Percentiles rank a stretch among this genome's conserved stretches.
phyloP scores from a whole-genome alignment of 805 yeast species.

The Wickerhamiella occidentalis region DNA sequence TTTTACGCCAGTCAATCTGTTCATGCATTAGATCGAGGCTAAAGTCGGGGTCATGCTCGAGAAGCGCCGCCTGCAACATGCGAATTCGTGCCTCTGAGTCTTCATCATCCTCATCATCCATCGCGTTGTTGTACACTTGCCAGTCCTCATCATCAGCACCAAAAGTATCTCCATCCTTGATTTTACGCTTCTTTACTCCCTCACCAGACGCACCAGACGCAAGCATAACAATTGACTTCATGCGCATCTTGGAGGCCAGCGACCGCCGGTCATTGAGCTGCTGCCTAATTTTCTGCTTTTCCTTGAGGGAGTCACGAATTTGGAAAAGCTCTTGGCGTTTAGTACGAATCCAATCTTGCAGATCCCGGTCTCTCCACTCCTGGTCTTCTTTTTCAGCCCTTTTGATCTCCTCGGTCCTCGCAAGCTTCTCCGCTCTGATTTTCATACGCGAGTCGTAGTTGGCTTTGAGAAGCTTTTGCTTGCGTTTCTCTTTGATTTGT shows the following conservation, averaged over 20 bases:
- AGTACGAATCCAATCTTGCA: slow-evolving; percentile 66
- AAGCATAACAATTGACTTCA: slow-evolving; percentile 79
- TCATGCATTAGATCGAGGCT: slow-evolving; percentile 76
- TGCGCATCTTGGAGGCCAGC: slow-evolving; percentile 78
- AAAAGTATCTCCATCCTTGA: slow-evolving; percentile 72
- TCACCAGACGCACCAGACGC: slow-evolving; percentile 51
- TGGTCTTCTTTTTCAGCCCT: slow-evolving; percentile 54
- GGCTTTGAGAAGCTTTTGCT: slow-evolving; percentile 71
- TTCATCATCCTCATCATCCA: slow-evolving; percentile 70
- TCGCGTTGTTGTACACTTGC: slow-evolving; percentile 51
- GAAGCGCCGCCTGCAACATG: slow-evolving; percentile 55
- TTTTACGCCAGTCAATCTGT: slow-evolving; percentile 74
- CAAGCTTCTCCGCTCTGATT: slow-evolving; percentile 64
- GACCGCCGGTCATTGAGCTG: slow-evolving; percentile 84
- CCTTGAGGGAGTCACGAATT: slow-evolving; percentile 52
- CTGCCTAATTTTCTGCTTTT: slow-evolving; percentile 54
- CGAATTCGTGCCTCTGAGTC: slow-evolving; percentile 38
- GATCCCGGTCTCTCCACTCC: slow-evolving; percentile 64
- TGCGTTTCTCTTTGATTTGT: slow-evolving; percentile 73
- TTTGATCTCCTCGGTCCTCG: slow-evolving; percentile 46
- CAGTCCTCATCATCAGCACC: slow-evolving; percentile 95
- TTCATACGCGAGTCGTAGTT: slow-evolving; percentile 80
- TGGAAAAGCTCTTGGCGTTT: slow-evolving; percentile 50
- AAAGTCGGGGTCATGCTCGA: slow-evolving; percentile 76
- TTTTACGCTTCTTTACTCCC: slow-evolving; percentile 19